A percentile compares a stretch with the other conserved stretches of the same genome.
Conservation (phyloP, 2,329 filamentous ascomycete genomes). For the Simplicillium sp. region DNA sequence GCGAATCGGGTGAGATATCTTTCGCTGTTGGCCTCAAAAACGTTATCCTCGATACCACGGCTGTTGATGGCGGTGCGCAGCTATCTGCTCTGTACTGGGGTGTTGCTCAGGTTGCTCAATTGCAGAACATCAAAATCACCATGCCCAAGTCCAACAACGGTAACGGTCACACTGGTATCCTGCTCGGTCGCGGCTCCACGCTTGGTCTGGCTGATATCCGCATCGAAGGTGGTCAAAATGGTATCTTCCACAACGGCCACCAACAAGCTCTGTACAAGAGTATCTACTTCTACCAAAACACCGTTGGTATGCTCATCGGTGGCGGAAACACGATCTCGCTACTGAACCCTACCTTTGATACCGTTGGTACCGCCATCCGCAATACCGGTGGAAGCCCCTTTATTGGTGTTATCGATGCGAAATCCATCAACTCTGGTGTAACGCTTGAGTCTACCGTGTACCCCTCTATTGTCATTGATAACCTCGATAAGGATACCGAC, state of each 20-base stretch:
- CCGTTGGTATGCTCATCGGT: constrained; percentile 19
- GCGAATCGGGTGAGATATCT: constrained; percentile 24
- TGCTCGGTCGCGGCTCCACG: constrained; percentile 29
- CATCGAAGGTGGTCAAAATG: constrained; percentile 30
- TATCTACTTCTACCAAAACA: constrained; percentile 33
- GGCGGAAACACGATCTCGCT: constrained; percentile 29
- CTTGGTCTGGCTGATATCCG: constrained; percentile 29
- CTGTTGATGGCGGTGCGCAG: constrained; percentile 19
- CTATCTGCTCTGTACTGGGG: constrained; percentile 34
- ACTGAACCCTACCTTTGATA: constrained; percentile 28
- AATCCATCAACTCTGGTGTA: constrained; percentile 29
- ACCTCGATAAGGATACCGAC: constrained; percentile 28
- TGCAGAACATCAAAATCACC: constrained; percentile 32
- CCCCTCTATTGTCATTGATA: constrained; percentile 33
- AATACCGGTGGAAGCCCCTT: constrained; percentile 27
- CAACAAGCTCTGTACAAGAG: constrained; percentile 33
- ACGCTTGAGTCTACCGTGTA: constrained; percentile 25
- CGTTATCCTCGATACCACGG: constrained; percentile 30
- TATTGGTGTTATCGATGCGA: constrained; percentile 29
- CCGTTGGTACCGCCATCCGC: constrained; percentile 23
- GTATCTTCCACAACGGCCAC: constrained; percentile 31
- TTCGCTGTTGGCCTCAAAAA: constrained; percentile 35
- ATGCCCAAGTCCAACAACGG: constrained; percentile 26
- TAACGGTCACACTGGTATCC: constrained; percentile 30
- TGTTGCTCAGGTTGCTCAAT: constrained; percentile 31